Evolutionary conservation across 2,329 filamentous ascomycete species (phyloP), one percentile per base, ranked within the genome.

Genomic region (Phyllosticta ampelicida): DNA sequence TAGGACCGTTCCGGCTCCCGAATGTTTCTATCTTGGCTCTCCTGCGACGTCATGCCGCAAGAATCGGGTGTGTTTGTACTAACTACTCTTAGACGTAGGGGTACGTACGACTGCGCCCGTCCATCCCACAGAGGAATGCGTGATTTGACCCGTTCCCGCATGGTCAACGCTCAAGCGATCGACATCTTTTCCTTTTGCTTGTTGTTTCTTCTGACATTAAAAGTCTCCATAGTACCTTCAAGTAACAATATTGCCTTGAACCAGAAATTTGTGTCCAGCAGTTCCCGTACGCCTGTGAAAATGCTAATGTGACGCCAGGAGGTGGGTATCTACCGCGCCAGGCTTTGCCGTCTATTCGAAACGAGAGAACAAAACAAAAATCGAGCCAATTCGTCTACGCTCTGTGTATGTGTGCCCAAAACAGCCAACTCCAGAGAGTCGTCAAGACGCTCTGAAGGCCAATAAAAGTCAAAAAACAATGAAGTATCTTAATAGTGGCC

Each of bases 281-380:
- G 36, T 16, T 16, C 30, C 36, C 13, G n/a, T 44, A 54, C 56
- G 52, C 44, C 52, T n/a, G 56, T 48, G 29, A 23, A 49, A 51
- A 59, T 59, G 53, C 48, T 59, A 49, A 55, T 49, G 55, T 53
- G 53, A 49, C 53, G 16, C 36, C 36, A 44, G 57, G 57, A 59
- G 57, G 53, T 55, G 57, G 57, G 57, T 59, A 59, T 59, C 57
- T 52, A 50, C 56, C 56, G 56, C 56, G 56, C 51, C 56, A 54
- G 56, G 53, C 44, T 58, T 44, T 44, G 13, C 56, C 56, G 28
- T 58, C 56, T 58, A 58, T 51, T 21, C 2, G 9, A 11, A 51
- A 44, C n/a, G 36, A 44, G 16, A 44, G 30, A 36, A 49, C 10
- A n/a, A 49, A 50, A 50, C 49, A 13, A 26, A 21, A 51, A 6